Evolutionary conservation across 139 green algal species (phyloP).

Genomic region (Chloropicon primus): DNA sequence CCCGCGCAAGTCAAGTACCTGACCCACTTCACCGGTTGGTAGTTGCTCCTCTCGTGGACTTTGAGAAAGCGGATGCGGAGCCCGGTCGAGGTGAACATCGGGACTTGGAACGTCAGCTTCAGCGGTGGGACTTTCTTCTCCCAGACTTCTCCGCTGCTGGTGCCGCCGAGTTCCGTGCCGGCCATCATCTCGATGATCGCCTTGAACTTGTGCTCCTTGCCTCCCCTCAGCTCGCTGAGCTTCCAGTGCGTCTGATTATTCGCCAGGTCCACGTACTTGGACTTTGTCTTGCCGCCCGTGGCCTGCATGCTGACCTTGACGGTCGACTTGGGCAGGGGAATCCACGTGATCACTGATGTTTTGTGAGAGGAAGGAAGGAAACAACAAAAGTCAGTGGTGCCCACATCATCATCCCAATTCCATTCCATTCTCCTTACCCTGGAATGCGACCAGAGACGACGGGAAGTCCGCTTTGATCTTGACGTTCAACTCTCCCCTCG

Average conservation of each 20-base stretch:
- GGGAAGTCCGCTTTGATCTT: not conserved
- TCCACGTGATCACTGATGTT: not conserved
- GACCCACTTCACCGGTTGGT: not conserved
- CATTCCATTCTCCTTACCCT: no score
- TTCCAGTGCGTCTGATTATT: not conserved
- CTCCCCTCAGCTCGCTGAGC: not conserved
- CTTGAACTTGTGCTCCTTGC: not conserved
- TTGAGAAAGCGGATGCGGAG: not conserved
- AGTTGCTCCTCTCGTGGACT: not conserved
- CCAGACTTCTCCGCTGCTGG: not conserved
- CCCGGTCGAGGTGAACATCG: slow-evolving; percentile 1
- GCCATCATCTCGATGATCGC: not conserved
- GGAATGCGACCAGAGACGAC: not conserved
- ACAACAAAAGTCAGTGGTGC: no score
- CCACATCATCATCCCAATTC: no score
- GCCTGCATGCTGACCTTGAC: not conserved
- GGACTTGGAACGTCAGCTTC: not conserved
- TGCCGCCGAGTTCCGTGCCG: not conserved
- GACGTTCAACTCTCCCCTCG: slow-evolving; percentile 1
- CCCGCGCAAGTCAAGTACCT: slow-evolving; percentile 1
- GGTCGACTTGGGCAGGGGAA: not conserved
- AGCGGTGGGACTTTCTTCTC: not conserved
- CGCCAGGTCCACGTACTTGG: not conserved
- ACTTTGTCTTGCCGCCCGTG: not conserved
- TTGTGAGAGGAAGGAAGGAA: no score